Evolutionary conservation across 1,139 yeast species (phyloP).

Genomic region (Cylindricascospora bacillispora): DNA sequence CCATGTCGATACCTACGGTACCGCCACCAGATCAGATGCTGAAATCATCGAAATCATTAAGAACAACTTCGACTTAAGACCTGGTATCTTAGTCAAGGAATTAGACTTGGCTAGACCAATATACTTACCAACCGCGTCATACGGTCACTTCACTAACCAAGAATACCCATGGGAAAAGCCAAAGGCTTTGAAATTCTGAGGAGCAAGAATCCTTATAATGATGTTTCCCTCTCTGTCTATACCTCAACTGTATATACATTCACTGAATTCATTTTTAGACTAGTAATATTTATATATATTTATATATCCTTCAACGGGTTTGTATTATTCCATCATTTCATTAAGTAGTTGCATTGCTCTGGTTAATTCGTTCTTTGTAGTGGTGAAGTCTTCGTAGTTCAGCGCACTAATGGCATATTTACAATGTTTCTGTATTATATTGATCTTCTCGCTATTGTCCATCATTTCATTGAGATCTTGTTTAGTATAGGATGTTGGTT

Average conservation of each 20-base stretch:
- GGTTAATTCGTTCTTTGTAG: constrained; percentile 67
- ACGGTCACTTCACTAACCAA: constrained; percentile 98
- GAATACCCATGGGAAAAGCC: constrained; percentile 96
- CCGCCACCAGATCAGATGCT: constrained; percentile 73
- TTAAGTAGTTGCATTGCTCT: constrained; percentile 43
- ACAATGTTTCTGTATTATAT: constrained; percentile 71
- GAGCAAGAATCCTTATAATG: no score
- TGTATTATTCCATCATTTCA: constrained; percentile 5
- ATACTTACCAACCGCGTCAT: constrained; percentile 94
- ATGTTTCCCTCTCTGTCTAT: no score
- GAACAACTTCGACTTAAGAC: constrained; percentile 94
- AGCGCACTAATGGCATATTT: constrained; percentile 88
- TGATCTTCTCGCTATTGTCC: constrained; percentile 18
- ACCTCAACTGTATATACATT: no score
- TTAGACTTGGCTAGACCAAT: constrained; percentile 95
- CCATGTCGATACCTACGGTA: constrained; percentile 93
- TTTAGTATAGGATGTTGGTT: constrained; percentile 5
- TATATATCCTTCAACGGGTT: constrained; percentile 2
- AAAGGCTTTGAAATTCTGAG: constrained; percentile 43
- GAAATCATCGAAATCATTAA: constrained; percentile 81
- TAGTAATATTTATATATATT: constrained; percentile 2
- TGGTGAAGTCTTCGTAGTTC: constrained; percentile 74
- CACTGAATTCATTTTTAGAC: background rate
- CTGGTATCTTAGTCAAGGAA: constrained; percentile 94
- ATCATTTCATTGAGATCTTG: constrained; percentile 14